Base-by-base conservation (phyloP, 176 grass and related monocot genomes). In the Phoenix dactylifera region DNA sequence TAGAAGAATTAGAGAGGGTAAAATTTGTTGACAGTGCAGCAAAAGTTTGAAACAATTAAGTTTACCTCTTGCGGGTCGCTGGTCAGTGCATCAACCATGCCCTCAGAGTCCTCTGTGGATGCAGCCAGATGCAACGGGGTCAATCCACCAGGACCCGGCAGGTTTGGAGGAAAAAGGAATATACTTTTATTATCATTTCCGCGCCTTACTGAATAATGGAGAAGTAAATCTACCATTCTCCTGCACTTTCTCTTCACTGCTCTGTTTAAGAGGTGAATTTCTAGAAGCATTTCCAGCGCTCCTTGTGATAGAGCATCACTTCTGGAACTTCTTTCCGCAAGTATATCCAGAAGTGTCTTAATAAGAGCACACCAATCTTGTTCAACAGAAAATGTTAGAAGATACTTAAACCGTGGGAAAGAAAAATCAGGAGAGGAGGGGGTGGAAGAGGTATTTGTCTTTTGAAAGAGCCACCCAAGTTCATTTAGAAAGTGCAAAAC, bases 391-490 rank as follows among this genome's bases (percentile, higher is more conserved):
- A 99, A 98, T 77, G 86, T 56, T 18, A 98, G 57, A 52, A 98
- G 85, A 50, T 86, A 60, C 74, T 80, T 86, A 64, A 98, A 86
- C 51, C 87, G 88, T 66, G 67, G 55, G 50, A 35, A 73, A 22
- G 94, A 98, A 72, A 98, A 98, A 26, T 74, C 72, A 52, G 69
- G 68, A 17, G 86, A 60, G 24, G 48, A 23, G 18, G 62, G 68
- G 57, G 57, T 22, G 22, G 65, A 53, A 52, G 72, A 60, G 1
- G 70, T 53, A 57, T 83, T 62, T 28, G 56, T 76, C 69, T 82
- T 88, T 68, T 98, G 94, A 74, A 98, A 98, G 30, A 98, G 82
- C 94, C 94, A 98, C 26, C 94, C 88, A 58, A 98, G 85, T 81
- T 98, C 94, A 44, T 98, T 98, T 24, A 93, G 88, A 7, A 98